Base-by-base conservation (phyloP, 192 early-diverging fungal species). In the Coemansia sp. region DNA sequence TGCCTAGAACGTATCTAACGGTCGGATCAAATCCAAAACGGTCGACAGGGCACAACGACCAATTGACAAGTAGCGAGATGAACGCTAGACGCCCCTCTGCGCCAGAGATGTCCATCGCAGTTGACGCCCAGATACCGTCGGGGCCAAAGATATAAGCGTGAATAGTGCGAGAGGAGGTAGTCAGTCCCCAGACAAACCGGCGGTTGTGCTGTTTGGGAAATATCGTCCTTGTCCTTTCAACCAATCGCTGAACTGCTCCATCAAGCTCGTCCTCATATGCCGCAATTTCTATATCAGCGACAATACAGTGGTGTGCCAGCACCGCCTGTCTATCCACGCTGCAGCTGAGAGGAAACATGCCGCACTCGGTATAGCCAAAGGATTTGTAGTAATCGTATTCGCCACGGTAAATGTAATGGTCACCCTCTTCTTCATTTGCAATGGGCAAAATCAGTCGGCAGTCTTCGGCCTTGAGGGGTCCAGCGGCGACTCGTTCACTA, bases 111-210 rank as follows among this genome's bases (percentile, higher is more conserved):
- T 70, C 59, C 58, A 69, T 61, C 1, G n/a, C 38, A 12, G 5
- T 10, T 0, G 67, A 61, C 2, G 59, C 36, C 31, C 44, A 22
- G 2, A 44, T 48, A 1, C 1, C 19, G 17, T 45, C 53, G 10
- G n/a, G 55, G n/a, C 45, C 19, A 12, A 71, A 27, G 2, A 65
- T 8, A n/a, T 24, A 61, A 9, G 34, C 53, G 15, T 42, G 24
- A 27, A 62, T 39, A 2, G 31, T 19, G 1, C 32, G 12, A 19
- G 22, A 24, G 11, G 45, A 66, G 22, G 61, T 12, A 2, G 38
- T 46, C 15, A 68, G 40, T 0, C 65, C 71, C 71, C 71, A 73
- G 4, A 62, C 32, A 13, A 55, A 73, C 19, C 71, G 71, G 5
- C 71, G 58, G 13, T 68, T 19, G 12, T 24, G 44, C 61, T 73